Percentiles rank a stretch among this genome's conserved stretches.
Conservation (phyloP, 257 asterid species). For the Solanum piurae region DNA sequence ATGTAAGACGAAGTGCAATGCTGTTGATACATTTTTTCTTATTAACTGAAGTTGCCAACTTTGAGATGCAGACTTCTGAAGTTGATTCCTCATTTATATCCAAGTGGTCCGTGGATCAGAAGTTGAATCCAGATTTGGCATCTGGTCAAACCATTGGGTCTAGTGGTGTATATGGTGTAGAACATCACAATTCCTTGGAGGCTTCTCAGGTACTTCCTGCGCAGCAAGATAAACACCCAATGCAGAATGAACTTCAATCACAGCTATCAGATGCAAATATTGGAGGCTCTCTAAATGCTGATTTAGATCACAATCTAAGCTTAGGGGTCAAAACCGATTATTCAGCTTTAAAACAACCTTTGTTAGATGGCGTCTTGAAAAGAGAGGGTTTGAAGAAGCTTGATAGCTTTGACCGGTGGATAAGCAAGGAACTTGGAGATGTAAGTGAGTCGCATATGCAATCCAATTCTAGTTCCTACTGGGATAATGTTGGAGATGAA, state of each 20-base stretch:
- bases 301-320: conserved; percentile 22
- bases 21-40: background rate
- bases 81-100: conserved; percentile 24
- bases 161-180: conserved; percentile 26
- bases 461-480: conserved; percentile 51
- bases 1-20: background rate
- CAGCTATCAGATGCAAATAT: conserved; percentile 21
- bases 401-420: conserved; percentile 97
- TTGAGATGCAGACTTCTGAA: conserved; percentile 36
- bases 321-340: conserved; percentile 37
- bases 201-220: conserved; percentile 21
- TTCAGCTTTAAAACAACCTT: conserved; percentile 49
- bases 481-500: conserved; percentile 71
- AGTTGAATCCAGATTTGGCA: conserved; percentile 23
- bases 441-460: conserved; percentile 58
- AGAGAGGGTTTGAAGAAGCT: conserved; percentile 73
- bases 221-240: conserved; percentile 24
- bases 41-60: background rate
- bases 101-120: conserved; percentile 44
- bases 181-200: conserved; percentile 17
- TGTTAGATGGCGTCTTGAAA: conserved; percentile 42
- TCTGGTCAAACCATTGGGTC: conserved; percentile 29
- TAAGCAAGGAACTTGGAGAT: conserved; percentile 90
- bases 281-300: conserved; percentile 30
- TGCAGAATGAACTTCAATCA: conserved; percentile 28